Evolutionary conservation across 441 rosid species (phyloP).

Genomic region (Gossypium armourianum): DNA sequence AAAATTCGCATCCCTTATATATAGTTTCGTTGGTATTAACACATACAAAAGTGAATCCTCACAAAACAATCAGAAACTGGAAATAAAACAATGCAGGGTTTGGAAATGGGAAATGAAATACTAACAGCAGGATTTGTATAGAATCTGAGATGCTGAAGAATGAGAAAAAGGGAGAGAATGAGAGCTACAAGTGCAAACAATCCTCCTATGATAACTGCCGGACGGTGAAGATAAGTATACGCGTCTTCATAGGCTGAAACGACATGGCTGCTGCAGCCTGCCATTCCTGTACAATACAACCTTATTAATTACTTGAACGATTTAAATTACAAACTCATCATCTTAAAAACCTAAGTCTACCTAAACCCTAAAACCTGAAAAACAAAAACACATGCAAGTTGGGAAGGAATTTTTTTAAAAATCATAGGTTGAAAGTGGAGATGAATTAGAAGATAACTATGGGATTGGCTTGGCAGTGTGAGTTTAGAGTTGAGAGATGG

Average conservation of each 20-base stretch:
- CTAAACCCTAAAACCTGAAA: neutral
- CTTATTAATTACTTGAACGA: neutral
- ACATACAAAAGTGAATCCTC: neutral
- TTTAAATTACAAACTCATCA: neutral
- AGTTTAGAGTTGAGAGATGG: neutral
- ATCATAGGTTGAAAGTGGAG: neutral
- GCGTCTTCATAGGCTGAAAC: slow-evolving; percentile 16
- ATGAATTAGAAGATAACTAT: neutral
- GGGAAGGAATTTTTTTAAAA: neutral
- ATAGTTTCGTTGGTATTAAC: neutral
- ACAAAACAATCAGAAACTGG: neutral
- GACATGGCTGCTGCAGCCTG: neutral
- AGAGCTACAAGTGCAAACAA: slow-evolving; percentile 51
- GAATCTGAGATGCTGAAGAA: slow-evolving; percentile 62
- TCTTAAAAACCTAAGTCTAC: neutral
- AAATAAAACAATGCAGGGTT: neutral
- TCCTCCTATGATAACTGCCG: slow-evolving; percentile 53
- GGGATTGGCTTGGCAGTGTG: neutral
- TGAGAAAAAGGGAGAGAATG: slow-evolving; percentile 41
- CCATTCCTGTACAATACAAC: neutral
- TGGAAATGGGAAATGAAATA: neutral
- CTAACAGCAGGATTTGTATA: slow-evolving; percentile 69
- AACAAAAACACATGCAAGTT: neutral
- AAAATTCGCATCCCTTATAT: no score
- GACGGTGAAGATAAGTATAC: slow-evolving; percentile 39